Evolutionary conservation across 306 rosid genomes (phyloP).

Genomic region (Trifolium fragiferum): DNA sequence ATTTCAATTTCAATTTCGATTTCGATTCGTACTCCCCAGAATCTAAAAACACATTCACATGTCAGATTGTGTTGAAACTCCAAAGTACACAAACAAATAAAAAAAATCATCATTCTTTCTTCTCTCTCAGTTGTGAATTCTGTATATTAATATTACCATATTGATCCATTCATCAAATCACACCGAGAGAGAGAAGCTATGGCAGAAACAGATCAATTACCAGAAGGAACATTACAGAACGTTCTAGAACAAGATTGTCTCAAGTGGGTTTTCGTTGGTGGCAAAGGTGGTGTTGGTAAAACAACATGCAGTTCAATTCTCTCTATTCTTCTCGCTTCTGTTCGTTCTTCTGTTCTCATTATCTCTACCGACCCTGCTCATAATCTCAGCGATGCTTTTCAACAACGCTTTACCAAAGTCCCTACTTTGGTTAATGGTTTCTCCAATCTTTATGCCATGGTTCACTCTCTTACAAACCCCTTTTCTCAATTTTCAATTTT

Average conservation of each 20-base stretch:
- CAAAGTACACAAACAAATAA: not conserved
- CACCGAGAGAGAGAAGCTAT: conserved; percentile 4
- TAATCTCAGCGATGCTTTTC: conserved; percentile 98
- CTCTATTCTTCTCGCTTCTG: conserved; percentile 79
- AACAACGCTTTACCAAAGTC: conserved; percentile 85
- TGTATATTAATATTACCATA: not conserved
- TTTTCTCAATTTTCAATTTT: conserved; percentile 12
- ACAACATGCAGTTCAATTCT: conserved; percentile 94
- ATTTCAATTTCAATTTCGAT: not conserved
- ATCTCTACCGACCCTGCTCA: conserved; percentile 99
- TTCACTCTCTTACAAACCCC: conserved; percentile 15
- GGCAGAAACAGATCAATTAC: conserved; percentile 46
- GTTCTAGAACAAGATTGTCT: conserved; percentile 78
- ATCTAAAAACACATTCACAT: not conserved
- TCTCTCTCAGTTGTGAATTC: not conserved
- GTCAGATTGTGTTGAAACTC: not conserved
- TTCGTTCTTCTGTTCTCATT: conserved; percentile 85
- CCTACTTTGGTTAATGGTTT: conserved; percentile 95
- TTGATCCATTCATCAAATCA: not conserved
- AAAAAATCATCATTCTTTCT: not conserved
- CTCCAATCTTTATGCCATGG: conserved; percentile 94
- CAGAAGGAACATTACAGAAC: conserved; percentile 80
- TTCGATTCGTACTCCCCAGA: conserved; percentile 5
- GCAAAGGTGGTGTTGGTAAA: conserved; percentile 97
- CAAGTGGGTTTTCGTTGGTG: conserved; percentile 98